Percentiles rank a stretch among this genome's conserved stretches.
phyloP scores from a whole-genome alignment of 352 stramenopile genomes.

The Phytophthora ohioensis region DNA sequence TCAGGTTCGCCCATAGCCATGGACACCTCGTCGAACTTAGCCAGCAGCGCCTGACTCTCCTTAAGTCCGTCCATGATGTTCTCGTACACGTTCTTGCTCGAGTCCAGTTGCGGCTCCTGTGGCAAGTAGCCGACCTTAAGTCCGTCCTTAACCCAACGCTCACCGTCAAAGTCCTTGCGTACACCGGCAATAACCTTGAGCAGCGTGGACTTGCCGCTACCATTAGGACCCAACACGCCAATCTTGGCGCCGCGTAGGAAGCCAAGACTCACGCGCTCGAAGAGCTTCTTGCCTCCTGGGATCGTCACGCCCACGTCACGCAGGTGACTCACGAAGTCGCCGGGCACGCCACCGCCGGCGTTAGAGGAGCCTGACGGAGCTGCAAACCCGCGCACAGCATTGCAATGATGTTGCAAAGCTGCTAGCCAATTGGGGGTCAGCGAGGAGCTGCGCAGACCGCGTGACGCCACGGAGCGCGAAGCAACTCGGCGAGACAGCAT shows the following conservation, averaged over 20 bases:
- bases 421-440: slow-evolving; percentile 17
- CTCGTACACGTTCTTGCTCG: slow-evolving; percentile 88
- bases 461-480: slow-evolving; percentile 16
- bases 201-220: slow-evolving; percentile 95
- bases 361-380: slow-evolving; percentile 52
- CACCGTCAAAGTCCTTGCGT: slow-evolving; percentile 83
- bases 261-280: slow-evolving; percentile 78
- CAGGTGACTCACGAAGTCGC: slow-evolving; percentile 88
- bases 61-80: slow-evolving; percentile 93
- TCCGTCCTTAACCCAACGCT: slow-evolving; percentile 89
- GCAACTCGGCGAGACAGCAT: slow-evolving; percentile 30
- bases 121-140: slow-evolving; percentile 89
- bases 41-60: slow-evolving; percentile 82
- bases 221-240: slow-evolving; percentile 95
- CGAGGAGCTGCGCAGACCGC: slow-evolving; percentile 7
- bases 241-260: slow-evolving; percentile 95
- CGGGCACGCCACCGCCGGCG: slow-evolving; percentile 76
- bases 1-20: slow-evolving; percentile 92
- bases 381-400: slow-evolving; percentile 45
- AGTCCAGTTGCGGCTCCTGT: slow-evolving; percentile 89
- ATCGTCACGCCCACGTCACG: slow-evolving; percentile 81
- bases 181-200: slow-evolving; percentile 97
- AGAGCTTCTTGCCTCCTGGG: slow-evolving; percentile 85
- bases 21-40: slow-evolving; percentile 87
- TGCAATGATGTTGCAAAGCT: slow-evolving; percentile 15